phyloP scores from a whole-genome alignment of 1,284 basidiomycete genomes.

The Agroathelia rolfsii region DNA sequence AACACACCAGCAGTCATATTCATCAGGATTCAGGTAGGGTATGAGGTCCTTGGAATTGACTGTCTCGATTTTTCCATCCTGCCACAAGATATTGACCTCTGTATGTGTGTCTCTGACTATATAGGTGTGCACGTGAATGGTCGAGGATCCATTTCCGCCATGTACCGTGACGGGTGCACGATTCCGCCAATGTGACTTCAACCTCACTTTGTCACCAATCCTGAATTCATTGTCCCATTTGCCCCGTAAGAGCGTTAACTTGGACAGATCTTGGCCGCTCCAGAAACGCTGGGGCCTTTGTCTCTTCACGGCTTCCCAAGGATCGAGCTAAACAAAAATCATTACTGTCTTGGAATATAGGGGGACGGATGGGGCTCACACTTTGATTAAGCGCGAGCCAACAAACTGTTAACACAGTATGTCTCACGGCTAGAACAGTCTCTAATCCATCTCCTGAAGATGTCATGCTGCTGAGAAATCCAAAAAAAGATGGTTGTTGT shows the following conservation, averaged over 20 bases:
- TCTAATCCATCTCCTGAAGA: constrained; percentile 40
- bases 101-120: constrained; percentile 66
- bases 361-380: constrained; percentile 39
- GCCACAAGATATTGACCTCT: constrained; percentile 74
- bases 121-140: constrained; percentile 44
- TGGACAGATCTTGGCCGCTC: constrained; percentile 53
- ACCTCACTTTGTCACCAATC: constrained; percentile 54
- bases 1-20: constrained; percentile 76
- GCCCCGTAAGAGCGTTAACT: constrained; percentile 58
- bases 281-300: constrained; percentile 70
- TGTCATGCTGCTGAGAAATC: too few relatives aligned
- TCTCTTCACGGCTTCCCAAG: constrained; percentile 41
- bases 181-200: constrained; percentile 37
- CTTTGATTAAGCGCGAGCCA: constrained; percentile 89
- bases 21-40: constrained; percentile 76
- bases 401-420: constrained; percentile 71
- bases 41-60: constrained; percentile 58
- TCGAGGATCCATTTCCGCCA: constrained; percentile 35
- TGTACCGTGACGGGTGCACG: constrained; percentile 46
- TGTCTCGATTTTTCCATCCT: constrained; percentile 65
- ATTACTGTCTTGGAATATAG: too few relatives aligned
- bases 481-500: too few relatives aligned
- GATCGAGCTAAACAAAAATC: constrained; percentile 48
- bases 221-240: constrained; percentile 55
- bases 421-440: constrained; percentile 66